phyloP scores from a whole-genome alignment of 2,329 filamentous ascomycete species.

The Paracamarosporium sp. region DNA sequence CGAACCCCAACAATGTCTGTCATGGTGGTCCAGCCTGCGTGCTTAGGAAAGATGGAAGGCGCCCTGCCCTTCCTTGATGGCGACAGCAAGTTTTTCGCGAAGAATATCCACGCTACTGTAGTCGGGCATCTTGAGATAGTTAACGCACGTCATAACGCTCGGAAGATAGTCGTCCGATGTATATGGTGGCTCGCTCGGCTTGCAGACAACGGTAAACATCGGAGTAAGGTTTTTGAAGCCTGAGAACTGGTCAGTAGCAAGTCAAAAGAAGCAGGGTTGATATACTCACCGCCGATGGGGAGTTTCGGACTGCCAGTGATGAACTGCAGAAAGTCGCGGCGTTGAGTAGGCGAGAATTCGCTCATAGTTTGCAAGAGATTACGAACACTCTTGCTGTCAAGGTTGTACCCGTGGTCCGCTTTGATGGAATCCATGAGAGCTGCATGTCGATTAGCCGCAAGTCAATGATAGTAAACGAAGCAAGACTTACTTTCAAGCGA shows the following conservation, averaged over 20 bases:
- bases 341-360: slow-evolving; percentile 74
- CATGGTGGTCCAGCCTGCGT: slow-evolving; percentile 3
- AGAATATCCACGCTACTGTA: slow-evolving; percentile 82
- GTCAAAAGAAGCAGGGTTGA: not conserved
- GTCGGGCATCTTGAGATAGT: slow-evolving; percentile 97
- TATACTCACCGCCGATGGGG: slow-evolving; percentile 86
- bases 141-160: slow-evolving; percentile 99
- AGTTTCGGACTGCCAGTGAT: slow-evolving; percentile 98
- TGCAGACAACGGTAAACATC: slow-evolving; percentile 99
- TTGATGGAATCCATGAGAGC: slow-evolving; percentile 98
- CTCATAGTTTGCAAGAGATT: slow-evolving; percentile 96
- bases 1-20: slow-evolving; percentile 2
- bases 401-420: slow-evolving; percentile 97
- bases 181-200: slow-evolving; percentile 94
- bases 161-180: slow-evolving; percentile 97
- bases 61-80: slow-evolving; percentile 94
- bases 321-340: slow-evolving; percentile 95
- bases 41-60: slow-evolving; percentile 90
- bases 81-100: slow-evolving; percentile 78
- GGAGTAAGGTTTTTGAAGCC: slow-evolving; percentile 96
- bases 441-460: slow-evolving; percentile 42
- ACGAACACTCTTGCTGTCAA: slow-evolving; percentile 94
- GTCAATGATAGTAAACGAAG: not conserved
- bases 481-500: slow-evolving; percentile 86
- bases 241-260: slow-evolving; percentile 46